Evolutionary conservation across 2,329 filamentous ascomycete genomes (phyloP), one percentile per base, ranked within the genome.

Genomic region (Akanthomyces muscarius): DNA sequence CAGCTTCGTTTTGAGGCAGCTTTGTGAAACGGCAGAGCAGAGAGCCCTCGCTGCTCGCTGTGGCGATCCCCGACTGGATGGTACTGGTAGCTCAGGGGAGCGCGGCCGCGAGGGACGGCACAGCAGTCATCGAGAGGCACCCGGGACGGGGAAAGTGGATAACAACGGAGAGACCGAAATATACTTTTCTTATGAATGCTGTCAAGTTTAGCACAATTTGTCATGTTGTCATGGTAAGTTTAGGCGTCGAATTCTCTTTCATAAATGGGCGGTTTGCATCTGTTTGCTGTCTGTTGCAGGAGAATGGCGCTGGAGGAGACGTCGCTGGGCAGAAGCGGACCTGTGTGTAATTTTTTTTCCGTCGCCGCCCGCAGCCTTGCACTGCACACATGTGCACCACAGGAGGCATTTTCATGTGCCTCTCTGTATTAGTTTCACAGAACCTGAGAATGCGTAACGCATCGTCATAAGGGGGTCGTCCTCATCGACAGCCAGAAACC

Each of bases 1-100:
- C 50, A 53, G 58, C 58, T 61, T 59, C 30, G 41, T 45, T 59
- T 41, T 44, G 48, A 53, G 48, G 58, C 38, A 28, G 55, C 30
- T 21, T 42, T 21, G 56, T 60, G 56, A 60, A 60, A 60, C 56
- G 56, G 14, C 44, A 47, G 21, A 47, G 21, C 21, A 23, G 11
- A 47, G n/a, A 16, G 42, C 18, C 41, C 28, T 41, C 14, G 25
- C 38, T 21, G 23, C 10, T 54, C 11, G 33, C 16, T 51, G 25
- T 51, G 48, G 28, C 48, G 50, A 55, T 55, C 38, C 16, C 33
- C 38, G 38, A 41, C 21, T 36, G 33, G 33, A 11, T 11, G 33
- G 33, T 30, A 6, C 13, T 28, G 51, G n/a, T 5, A 53, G 33
- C 14, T 53, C 51, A 41, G 51, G 51, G 51, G 51, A 41, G 38